phyloP scores from a whole-genome alignment of 2,329 filamentous ascomycete genomes.

The Cryphonectria naterciae region DNA sequence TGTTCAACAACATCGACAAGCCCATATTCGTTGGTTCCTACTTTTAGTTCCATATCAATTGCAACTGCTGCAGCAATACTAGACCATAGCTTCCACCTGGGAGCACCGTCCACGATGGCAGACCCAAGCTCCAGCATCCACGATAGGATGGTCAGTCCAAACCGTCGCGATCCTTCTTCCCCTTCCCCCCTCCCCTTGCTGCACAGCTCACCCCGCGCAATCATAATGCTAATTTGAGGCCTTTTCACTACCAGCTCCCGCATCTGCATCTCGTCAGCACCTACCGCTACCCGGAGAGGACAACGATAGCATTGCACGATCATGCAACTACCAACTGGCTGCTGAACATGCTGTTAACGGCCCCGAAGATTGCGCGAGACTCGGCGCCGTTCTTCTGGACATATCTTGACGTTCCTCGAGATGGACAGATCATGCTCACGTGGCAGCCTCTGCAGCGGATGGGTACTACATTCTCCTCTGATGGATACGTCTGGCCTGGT shows the following conservation, averaged over 20 bases:
- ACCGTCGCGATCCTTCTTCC: not conserved
- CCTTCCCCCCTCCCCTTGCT: not conserved
- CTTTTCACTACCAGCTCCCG: constrained; percentile 61
- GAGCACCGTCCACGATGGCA: constrained; percentile 31
- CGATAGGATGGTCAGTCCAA: constrained; percentile 33
- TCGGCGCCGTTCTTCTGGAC: constrained; percentile 90
- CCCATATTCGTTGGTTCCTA: not conserved
- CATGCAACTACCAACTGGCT: constrained; percentile 74
- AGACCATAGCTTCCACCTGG: constrained; percentile 19
- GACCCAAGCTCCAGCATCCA: constrained; percentile 43
- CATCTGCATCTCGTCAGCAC: constrained; percentile 91
- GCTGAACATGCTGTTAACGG: constrained; percentile 55
- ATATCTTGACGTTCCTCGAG: constrained; percentile 79
- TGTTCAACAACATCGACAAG: constrained; percentile 16
- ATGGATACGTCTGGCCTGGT: constrained; percentile 91
- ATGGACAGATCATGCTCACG: constrained; percentile 81
- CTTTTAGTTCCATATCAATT: not conserved
- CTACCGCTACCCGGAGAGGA: constrained; percentile 76
- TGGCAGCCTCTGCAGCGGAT: constrained; percentile 83
- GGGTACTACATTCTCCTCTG: constrained; percentile 78
- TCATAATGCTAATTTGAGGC: constrained; percentile 40
- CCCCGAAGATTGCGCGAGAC: constrained; percentile 84
- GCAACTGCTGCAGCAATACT: not conserved
- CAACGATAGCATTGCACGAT: constrained; percentile 72
- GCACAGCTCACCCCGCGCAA: not conserved